Evolutionary conservation across 2,329 filamentous ascomycete species (phyloP).

Genomic region (Cephalotrichum gorgonifer): DNA sequence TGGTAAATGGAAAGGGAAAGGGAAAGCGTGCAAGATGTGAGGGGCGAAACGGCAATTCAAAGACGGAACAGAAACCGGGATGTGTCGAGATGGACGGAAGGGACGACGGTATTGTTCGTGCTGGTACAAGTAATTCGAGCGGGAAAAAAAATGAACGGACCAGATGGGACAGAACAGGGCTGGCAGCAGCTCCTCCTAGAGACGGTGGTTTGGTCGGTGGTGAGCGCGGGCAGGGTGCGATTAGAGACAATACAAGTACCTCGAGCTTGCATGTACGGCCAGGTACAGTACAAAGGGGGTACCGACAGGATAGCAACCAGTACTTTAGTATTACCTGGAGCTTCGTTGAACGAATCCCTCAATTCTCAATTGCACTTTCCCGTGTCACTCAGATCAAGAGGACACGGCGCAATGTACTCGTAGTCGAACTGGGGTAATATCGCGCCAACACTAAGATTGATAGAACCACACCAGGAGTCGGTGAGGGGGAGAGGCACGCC

Average conservation of each 20-base stretch:
- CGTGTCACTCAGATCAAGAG: not conserved
- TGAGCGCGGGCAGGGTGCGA: not conserved
- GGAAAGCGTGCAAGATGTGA: not conserved
- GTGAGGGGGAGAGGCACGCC: not conserved
- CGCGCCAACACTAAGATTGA: constrained; percentile 1
- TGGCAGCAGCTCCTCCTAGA: not conserved
- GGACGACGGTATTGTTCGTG: not conserved
- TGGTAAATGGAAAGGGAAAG: not conserved
- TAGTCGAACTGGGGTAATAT: not conserved
- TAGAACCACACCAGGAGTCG: constrained; percentile 1
- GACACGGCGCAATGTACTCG: not conserved
- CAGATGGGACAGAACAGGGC: not conserved
- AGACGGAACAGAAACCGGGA: constrained; percentile 4
- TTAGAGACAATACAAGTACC: not conserved
- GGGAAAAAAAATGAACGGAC: not conserved
- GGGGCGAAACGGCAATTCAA: constrained; percentile 1
- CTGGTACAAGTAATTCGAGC: too few relatives aligned
- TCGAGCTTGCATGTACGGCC: not conserved
- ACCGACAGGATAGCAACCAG: not conserved
- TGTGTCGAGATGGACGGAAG: not conserved
- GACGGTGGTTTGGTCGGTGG: not conserved
- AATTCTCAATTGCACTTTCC: not conserved
- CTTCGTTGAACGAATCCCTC: not conserved
- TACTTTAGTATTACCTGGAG: not conserved
- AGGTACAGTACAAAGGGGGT: constrained; percentile 3